phyloP scores from a whole-genome alignment of 305 asterid species.

The Ilex paraguariensis region DNA sequence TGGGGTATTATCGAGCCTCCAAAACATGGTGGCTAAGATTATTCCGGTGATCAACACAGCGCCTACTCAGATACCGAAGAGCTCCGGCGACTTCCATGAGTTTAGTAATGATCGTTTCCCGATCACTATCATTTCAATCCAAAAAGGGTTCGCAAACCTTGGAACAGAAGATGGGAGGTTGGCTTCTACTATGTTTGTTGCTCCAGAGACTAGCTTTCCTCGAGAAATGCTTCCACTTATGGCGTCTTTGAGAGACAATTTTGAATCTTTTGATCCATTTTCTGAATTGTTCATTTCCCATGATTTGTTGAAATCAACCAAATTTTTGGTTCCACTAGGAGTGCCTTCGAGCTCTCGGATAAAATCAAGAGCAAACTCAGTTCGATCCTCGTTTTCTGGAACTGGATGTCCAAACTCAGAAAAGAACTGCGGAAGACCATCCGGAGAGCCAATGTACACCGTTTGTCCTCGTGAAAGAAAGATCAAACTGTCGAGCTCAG shows the following conservation, averaged over 20 bases:
- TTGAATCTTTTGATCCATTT: not conserved
- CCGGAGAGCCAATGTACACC: slow-evolving; percentile 35
- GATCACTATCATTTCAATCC: slow-evolving; percentile 32
- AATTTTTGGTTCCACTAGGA: slow-evolving; percentile 24
- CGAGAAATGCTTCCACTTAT: slow-evolving; percentile 35
- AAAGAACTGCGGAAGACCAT: slow-evolving; percentile 23
- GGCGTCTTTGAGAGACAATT: slow-evolving; percentile 32
- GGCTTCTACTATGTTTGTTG: slow-evolving; percentile 11
- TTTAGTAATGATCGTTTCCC: slow-evolving; percentile 29
- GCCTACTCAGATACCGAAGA: slow-evolving; percentile 28
- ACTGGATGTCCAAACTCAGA: slow-evolving; percentile 35
- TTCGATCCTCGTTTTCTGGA: slow-evolving; percentile 28
- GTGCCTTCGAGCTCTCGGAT: slow-evolving; percentile 28
- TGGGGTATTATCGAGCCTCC: slow-evolving; percentile 37
- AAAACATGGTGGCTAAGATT: slow-evolving; percentile 38
- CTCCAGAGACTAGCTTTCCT: slow-evolving; percentile 44
- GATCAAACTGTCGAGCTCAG: slow-evolving; percentile 31
- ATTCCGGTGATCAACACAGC: slow-evolving; percentile 37
- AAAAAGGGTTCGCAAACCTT: slow-evolving; percentile 31
- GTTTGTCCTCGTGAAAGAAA: slow-evolving; percentile 36
- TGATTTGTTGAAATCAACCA: slow-evolving; percentile 27
- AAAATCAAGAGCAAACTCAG: slow-evolving; percentile 39
- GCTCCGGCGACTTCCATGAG: slow-evolving; percentile 30
- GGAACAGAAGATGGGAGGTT: slow-evolving; percentile 23
- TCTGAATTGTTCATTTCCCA: slow-evolving; percentile 3